Evolutionary conservation across 1,284 basidiomycete genomes (phyloP).

Genomic region (Cutaneotrichosporon sp.): DNA sequence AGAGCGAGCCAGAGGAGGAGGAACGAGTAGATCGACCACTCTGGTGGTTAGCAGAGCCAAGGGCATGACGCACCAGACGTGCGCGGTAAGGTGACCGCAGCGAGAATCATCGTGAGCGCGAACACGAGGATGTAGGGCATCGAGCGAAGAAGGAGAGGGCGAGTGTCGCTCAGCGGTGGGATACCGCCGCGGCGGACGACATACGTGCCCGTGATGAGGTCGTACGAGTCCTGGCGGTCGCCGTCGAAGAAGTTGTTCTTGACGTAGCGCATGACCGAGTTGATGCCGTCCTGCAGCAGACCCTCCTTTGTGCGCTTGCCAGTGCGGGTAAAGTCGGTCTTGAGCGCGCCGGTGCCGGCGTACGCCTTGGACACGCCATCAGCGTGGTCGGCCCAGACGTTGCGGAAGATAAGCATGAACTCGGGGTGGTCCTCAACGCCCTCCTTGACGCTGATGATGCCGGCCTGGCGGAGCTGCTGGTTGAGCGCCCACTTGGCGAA

Average conservation of each 20-base stretch:
- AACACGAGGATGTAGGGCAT: constrained; percentile 82
- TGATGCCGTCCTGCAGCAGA: constrained; percentile 80
- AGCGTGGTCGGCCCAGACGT: constrained; percentile 98
- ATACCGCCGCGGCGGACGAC: constrained; percentile 69
- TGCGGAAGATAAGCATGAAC: constrained; percentile 81
- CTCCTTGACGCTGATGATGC: constrained; percentile 69
- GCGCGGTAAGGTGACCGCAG: constrained; percentile 77
- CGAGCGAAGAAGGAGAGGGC: constrained; percentile 80
- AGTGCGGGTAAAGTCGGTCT: constrained; percentile 95
- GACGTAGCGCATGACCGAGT: constrained; percentile 82
- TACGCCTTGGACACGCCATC: constrained; percentile 90
- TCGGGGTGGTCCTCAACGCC: constrained; percentile 74
- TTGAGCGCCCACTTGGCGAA: constrained; percentile 82
- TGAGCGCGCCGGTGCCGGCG: constrained; percentile 92
- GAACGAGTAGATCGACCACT: constrained; percentile 59
- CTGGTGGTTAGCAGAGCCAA: constrained; percentile 25
- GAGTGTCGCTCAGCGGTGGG: constrained; percentile 72
- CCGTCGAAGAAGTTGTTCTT: constrained; percentile 99
- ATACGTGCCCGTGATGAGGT: constrained; percentile 92
- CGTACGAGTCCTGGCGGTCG: constrained; percentile 89
- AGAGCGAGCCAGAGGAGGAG: constrained; percentile 75
- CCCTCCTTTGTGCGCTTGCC: constrained; percentile 84
- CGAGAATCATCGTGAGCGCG: constrained; percentile 81
- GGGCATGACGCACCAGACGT: constrained; percentile 64
- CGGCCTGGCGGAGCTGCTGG: constrained; percentile 71